A percentile compares a stretch with the other conserved stretches of the same genome.
These are phyloP conservation scores for Hyphopichia buzzinii DNA, from an alignment of 1,139 yeast genomes.

Conservation along the genomic window DNA sequence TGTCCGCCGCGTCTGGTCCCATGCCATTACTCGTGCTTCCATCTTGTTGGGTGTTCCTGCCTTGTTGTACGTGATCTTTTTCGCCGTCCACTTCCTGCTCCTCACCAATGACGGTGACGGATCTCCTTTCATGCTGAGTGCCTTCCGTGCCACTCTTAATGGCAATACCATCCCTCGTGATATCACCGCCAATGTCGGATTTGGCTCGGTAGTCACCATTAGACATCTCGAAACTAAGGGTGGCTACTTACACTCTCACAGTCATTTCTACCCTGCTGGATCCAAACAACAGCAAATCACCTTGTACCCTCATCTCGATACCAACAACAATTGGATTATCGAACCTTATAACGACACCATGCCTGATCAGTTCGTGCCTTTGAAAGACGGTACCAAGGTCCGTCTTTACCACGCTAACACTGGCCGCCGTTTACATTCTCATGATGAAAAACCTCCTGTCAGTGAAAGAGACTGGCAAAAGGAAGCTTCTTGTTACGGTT, in stretches of 20 bases:
- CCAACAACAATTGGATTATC: conserved; percentile 81
- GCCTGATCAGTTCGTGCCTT: conserved; percentile 56
- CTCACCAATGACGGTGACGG: conserved; percentile 82
- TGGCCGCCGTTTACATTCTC: conserved; percentile 86
- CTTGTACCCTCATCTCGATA: conserved; percentile 87
- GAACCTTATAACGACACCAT: conserved; percentile 62
- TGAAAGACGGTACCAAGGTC: conserved; percentile 75
- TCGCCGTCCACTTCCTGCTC: conserved; percentile 74
- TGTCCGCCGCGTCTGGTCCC: conserved; percentile 46
- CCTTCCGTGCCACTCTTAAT: conserved; percentile 74
- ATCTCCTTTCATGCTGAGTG: conserved; percentile 83
- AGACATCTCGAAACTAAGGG: conserved; percentile 87
- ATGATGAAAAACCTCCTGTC: conserved; percentile 93
- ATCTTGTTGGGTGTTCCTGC: conserved; percentile 70
- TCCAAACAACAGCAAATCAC: conserved; percentile 95
- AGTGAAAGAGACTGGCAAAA: conserved; percentile 94
- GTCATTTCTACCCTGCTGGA: conserved; percentile 81
- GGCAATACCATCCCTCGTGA: conserved; percentile 69
- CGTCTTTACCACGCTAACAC: conserved; percentile 72
- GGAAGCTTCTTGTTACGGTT: conserved; percentile 92
- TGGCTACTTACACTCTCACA: conserved; percentile 94
- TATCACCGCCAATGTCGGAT: conserved; percentile 81
- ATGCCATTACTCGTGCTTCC: conserved; percentile 55
- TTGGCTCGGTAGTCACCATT: conserved; percentile 74
- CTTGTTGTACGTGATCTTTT: conserved; percentile 65